These are phyloP conservation scores for Trichoderma brevicompactum DNA, from an alignment of 2,329 filamentous ascomycete genomes.

Conservation along the genomic window DNA sequence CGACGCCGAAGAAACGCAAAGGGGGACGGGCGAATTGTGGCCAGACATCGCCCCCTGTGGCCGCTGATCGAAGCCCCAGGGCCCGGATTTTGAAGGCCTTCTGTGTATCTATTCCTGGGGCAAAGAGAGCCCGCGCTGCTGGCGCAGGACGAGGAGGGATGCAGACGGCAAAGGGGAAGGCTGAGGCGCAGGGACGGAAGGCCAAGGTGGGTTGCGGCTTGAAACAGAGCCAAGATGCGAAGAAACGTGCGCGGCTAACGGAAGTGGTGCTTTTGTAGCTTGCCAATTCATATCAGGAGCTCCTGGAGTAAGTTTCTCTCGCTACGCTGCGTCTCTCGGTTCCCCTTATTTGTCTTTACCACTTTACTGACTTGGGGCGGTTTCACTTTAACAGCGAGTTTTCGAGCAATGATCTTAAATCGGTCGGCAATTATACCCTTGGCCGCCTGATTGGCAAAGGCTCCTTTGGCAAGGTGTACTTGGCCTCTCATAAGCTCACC, in stretches of 20 bases:
- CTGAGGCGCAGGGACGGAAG: constrained; percentile 64
- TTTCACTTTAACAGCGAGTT: constrained; percentile 71
- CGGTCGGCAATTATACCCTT: constrained; percentile 92
- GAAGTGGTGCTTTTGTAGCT: constrained; percentile 61
- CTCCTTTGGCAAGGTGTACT: constrained; percentile 97
- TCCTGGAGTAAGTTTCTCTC: constrained; percentile 76
- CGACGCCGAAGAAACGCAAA: constrained; percentile 18
- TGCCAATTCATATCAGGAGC: constrained; percentile 93
- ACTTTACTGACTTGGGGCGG: constrained; percentile 5
- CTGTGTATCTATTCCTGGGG: constrained; percentile 6
- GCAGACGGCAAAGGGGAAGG: constrained; percentile 60
- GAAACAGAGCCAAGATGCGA: background rate
- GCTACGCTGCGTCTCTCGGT: background rate
- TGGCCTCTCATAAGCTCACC: constrained; percentile 94
- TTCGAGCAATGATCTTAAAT: constrained; percentile 84
- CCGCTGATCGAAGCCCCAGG: background rate
- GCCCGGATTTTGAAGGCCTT: constrained; percentile 10
- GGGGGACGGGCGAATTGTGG: constrained; percentile 4
- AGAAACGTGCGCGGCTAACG: background rate
- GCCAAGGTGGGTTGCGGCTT: constrained; percentile 55
- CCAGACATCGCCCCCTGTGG: constrained; percentile 13
- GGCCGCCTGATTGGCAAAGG: constrained; percentile 94
- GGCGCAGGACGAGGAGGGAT: constrained; percentile 47
- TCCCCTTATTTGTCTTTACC: constrained; percentile 25
- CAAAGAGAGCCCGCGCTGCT: constrained; percentile 18